Percentiles rank a stretch among this genome's conserved stretches.
phyloP scores from a whole-genome alignment of 805 yeast species.

The Isabelozyma heimii region DNA sequence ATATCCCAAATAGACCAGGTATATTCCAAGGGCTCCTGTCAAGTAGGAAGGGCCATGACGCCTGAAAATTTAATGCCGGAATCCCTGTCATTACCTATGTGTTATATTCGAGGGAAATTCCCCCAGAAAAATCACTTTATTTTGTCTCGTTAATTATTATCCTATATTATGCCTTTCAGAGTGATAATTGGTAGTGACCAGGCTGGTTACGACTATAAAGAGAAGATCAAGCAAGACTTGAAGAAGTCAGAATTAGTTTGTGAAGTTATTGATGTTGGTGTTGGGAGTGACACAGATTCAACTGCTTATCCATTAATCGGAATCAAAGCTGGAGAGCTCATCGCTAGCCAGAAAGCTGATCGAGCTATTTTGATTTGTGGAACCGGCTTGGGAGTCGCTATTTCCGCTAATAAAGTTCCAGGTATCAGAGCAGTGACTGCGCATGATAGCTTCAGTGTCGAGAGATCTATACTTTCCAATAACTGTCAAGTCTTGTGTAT shows the following conservation, averaged over 20 bases:
- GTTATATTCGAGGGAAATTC: no score
- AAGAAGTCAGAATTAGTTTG: slow-evolving; percentile 23
- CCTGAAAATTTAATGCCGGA: no score
- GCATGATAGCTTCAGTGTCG: slow-evolving; percentile 46
- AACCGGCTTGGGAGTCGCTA: slow-evolving; percentile 49
- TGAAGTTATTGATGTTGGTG: slow-evolving; percentile 40
- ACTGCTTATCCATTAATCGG: slow-evolving; percentile 45
- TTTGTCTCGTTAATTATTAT: no score
- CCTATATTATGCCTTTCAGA: slow-evolving; percentile 10
- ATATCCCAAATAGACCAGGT: no score
- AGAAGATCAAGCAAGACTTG: slow-evolving; percentile 33
- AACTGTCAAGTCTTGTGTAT: slow-evolving; percentile 45
- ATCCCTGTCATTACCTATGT: no score
- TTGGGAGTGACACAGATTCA: slow-evolving; percentile 23
- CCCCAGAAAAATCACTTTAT: no score
- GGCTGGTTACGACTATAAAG: slow-evolving; percentile 45
- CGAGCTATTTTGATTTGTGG: slow-evolving; percentile 47
- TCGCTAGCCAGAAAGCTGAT: slow-evolving; percentile 40
- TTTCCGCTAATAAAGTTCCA: slow-evolving; percentile 45
- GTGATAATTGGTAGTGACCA: slow-evolving; percentile 42
- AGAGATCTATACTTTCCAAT: slow-evolving; percentile 42
- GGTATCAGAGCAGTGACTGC: slow-evolving; percentile 50
- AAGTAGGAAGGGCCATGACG: no score
- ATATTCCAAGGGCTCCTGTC: no score
- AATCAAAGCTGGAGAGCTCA: slow-evolving; percentile 40